Conservation (phyloP, 2,329 filamentous ascomycete genomes). For the Sphaerostilbella broomeana region DNA sequence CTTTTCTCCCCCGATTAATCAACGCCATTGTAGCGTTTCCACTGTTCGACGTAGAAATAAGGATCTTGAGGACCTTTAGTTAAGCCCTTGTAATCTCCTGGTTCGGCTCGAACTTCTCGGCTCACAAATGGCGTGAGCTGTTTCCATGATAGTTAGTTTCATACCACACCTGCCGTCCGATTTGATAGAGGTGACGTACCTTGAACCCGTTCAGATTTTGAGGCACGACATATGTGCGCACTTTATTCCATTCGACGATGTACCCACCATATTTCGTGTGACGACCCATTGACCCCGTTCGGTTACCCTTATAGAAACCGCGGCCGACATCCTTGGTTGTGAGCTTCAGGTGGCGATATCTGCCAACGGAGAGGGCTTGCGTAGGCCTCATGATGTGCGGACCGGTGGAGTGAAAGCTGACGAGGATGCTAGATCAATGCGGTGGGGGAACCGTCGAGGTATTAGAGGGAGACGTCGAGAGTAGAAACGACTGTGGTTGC, state of each 20-base stretch:
- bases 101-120: slow-evolving; percentile 45
- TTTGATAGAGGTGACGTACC: slow-evolving; percentile 40
- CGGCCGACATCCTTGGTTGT: slow-evolving; percentile 91
- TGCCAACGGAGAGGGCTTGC: slow-evolving; percentile 56
- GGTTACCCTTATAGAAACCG: slow-evolving; percentile 95
- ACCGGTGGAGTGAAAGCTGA: too few species aligned
- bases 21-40: slow-evolving; percentile 62
- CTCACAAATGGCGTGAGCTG: slow-evolving; percentile 78
- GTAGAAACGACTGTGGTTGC: neutral
- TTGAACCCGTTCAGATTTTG: slow-evolving; percentile 61
- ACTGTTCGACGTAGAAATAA: slow-evolving; percentile 55
- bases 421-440: too few species aligned
- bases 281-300: slow-evolving; percentile 77
- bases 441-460: slow-evolving; percentile 13
- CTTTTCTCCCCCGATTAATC: slow-evolving; percentile 36
- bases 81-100: slow-evolving; percentile 48
- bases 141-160: neutral
- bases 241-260: slow-evolving; percentile 75
- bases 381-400: slow-evolving; percentile 67
- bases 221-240: slow-evolving; percentile 85
- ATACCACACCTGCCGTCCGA: neutral
- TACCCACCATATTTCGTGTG: slow-evolving; percentile 83
- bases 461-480: neutral
- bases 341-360: slow-evolving; percentile 68
- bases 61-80: slow-evolving; percentile 53